Evolutionary conservation across 805 yeast species (phyloP), one percentile per base, ranked within the genome.

Genomic region (Aciculoconidium aculeatum): DNA sequence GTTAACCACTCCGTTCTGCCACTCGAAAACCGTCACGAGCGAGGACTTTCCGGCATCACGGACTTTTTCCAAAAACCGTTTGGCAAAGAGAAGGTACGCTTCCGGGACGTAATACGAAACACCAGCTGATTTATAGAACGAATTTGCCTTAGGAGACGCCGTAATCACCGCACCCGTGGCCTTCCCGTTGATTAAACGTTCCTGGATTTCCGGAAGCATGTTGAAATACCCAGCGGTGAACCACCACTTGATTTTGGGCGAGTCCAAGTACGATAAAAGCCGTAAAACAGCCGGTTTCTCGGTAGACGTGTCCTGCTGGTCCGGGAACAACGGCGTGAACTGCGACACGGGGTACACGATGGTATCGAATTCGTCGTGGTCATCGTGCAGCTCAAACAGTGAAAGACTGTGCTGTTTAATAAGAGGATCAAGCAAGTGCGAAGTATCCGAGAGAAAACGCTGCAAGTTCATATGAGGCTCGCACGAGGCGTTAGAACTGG

Each of bases 181-280:
- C 8, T 60, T 64, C 1, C 84, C 70, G 19, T 65, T 57, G 18
- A 85, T 50, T 16, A 92, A 61, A 15, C 68, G 62, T 10, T 60
- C 56, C 46, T 75, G 77, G 30, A 84, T 78, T 21, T 77, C 76
- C 1, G 94, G 84, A 21, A 80, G 72, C 75, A 92, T 80, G 53
- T 92, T 92, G 65, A 92, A 92, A 53, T 92, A 92, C 2, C 98
- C 98, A 0, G 97, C 96, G 0, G 98, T 92, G 45, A 92, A 79
- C 40, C 83, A 72, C 94, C 95, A 90, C 30, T 66, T 67, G 15
- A 78, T 67, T 8, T 58, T 46, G 15, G 75, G 67, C 22, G 75
- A 61, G 44, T 75, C 75, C 28, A 75, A 60, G 35, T 65, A 67
- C 3, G 84, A 68, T 23, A 84, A 60, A 4, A 83, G 52, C 17